These are phyloP conservation scores for Ceratocystis ficicola DNA, from an alignment of 2,329 filamentous ascomycete species.

Conservation along the genomic window DNA sequence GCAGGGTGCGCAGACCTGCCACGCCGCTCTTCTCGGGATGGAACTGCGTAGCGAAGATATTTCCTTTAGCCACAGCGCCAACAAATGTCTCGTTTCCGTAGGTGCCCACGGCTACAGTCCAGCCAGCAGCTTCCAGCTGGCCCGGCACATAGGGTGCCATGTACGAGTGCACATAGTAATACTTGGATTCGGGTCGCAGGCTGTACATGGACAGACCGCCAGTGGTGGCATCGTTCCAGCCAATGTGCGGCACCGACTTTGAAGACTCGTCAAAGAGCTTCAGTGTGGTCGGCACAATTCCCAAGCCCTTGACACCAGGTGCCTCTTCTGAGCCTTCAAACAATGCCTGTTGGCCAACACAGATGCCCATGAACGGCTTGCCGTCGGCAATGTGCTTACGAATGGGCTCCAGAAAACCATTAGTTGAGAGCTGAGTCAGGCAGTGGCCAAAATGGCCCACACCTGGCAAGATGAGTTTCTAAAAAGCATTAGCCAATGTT, in stretches of 20 bases:
- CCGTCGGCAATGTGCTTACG: constrained; percentile 69
- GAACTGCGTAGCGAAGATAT: constrained; percentile 87
- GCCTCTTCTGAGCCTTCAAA: constrained; percentile 80
- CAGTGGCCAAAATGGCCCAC: constrained; percentile 98
- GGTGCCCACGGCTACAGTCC: constrained; percentile 79
- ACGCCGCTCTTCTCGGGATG: constrained; percentile 95
- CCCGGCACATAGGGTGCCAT: constrained; percentile 64
- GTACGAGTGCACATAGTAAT: constrained; percentile 98
- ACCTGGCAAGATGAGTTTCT: constrained; percentile 90
- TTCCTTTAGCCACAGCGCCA: constrained; percentile 73
- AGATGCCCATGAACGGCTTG: constrained; percentile 98
- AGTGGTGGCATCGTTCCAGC: constrained; percentile 85
- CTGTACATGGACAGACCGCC: constrained; percentile 54
- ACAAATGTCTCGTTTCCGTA: constrained; percentile 87
- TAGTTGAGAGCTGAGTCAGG: constrained; percentile 66
- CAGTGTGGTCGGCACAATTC: constrained; percentile 58
- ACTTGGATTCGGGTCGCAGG: constrained; percentile 70
- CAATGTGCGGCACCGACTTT: constrained; percentile 97
- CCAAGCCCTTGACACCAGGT: constrained; percentile 57
- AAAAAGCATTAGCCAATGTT: constrained; percentile 22
- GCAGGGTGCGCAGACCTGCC: constrained; percentile 71
- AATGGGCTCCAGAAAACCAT: constrained; percentile 75
- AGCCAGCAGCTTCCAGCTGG: constrained; percentile 67
- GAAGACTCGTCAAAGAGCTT: constrained; percentile 61
- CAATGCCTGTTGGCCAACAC: constrained; percentile 82